Evolutionary conservation across 805 yeast species (phyloP).

Genomic region (Zygotorulaspora florentina): DNA sequence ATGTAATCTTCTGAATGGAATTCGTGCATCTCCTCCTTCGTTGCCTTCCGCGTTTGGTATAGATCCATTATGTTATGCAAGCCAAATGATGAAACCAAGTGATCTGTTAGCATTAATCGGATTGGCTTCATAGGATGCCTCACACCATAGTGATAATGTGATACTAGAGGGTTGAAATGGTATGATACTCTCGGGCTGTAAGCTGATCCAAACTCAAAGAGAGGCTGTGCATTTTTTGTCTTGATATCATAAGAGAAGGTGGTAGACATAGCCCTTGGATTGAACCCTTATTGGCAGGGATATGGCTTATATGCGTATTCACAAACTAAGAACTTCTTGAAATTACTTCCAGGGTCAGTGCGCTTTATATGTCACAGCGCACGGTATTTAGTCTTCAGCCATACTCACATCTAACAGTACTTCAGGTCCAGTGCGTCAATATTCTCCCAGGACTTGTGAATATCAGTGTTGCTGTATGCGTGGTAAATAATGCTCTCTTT

Average conservation of each 20-base stretch:
- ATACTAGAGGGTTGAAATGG: slow-evolving; percentile 78
- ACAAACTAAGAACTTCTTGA: neutral
- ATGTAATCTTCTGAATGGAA: slow-evolving; percentile 89
- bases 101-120: slow-evolving; percentile 89
- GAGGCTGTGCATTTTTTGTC: slow-evolving; percentile 42
- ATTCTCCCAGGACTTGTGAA: no score
- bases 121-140: slow-evolving; percentile 99
- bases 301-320: neutral
- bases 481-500: no score
- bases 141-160: slow-evolving; percentile 84
- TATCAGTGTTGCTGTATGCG: no score
- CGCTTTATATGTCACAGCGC: no score
- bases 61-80: slow-evolving; percentile 87
- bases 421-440: no score
- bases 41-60: slow-evolving; percentile 78
- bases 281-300: neutral
- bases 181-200: slow-evolving; percentile 68
- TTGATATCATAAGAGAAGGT: slow-evolving; percentile 42
- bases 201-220: slow-evolving; percentile 41
- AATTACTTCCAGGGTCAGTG: no score
- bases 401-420: no score
- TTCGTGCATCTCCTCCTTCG: slow-evolving; percentile 68
- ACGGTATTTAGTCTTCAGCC: no score
- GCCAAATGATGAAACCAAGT: slow-evolving; percentile 78
- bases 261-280: slow-evolving; percentile 16